Base-by-base conservation (phyloP, 768 basidiomycete species). In the Phlebiopsis flavidoalba region DNA sequence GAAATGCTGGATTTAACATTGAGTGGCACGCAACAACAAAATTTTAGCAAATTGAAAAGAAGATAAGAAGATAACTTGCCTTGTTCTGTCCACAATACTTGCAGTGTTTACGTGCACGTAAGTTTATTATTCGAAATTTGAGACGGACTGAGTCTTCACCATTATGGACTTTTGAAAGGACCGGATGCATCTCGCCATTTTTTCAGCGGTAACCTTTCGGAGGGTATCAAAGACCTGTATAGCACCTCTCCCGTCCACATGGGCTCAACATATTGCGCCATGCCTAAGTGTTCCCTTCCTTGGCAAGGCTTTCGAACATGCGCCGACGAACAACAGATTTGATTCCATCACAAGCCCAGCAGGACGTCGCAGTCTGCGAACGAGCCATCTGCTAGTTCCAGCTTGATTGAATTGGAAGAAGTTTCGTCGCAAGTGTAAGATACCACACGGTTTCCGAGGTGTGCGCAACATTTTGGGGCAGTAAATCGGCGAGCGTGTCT, bases 81-180 rank as follows among this genome's bases (percentile, higher is more conserved):
- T 80, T 81, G 71, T 70, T 70, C 67, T 76, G 76, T 1, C 80
- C 80, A 60, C 79, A 80, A 65, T 80, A 81, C 80, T 81, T 46
- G 3, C 24, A 1, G 6, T 48, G 11, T 22, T 19, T 11, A 26
- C 3, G 6, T 35, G 24, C 10, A 8, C 4, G 22, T 19, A 12
- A n/a, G 12, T n/a, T 24, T 19, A 19, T 15, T 12, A 19, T 19
- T 50, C 22, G 22, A 12, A 22, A 15, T 4, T 50, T 12, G 5
- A 50, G 5, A n/a, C 24, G 8, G 5, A 5, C 24, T 15, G 17
- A 4, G 12, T 55, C 73, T n/a, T 40, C 68, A 79, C 80, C 76
- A 81, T 81, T 74, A 79, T 78, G 1, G 80, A 78, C 12, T 60
- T 66, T 17, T 62, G 58, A 12, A n/a, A 78, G 69, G 24, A 74